Conservation (phyloP, 495 filamentous ascomycete genomes). For the Penicillium daleae region DNA sequence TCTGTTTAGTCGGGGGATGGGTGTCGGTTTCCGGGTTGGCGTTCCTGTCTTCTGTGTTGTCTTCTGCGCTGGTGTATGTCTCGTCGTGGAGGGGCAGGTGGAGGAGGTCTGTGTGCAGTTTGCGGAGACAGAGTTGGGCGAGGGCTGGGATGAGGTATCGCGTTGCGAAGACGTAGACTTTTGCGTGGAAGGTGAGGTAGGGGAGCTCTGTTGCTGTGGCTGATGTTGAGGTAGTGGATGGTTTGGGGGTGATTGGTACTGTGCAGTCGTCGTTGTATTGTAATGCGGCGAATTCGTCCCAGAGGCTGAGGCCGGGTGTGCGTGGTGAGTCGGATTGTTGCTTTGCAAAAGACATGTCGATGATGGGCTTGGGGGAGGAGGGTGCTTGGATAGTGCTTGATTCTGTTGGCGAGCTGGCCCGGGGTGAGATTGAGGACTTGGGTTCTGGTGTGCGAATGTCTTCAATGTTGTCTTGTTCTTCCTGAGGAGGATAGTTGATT, state of each 20-base stretch:
- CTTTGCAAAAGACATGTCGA: constrained; percentile 48
- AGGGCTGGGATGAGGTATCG: constrained; percentile 50
- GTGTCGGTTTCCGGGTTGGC: background rate
- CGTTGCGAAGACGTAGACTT: constrained; percentile 52
- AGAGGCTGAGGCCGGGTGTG: constrained; percentile 41
- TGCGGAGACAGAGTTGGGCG: constrained; percentile 49
- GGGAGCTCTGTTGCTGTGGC: constrained; percentile 32
- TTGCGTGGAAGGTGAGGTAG: constrained; percentile 52
- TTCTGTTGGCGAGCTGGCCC: background rate
- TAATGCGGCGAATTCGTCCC: constrained; percentile 46
- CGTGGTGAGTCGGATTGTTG: constrained; percentile 39
- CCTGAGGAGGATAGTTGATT: background rate
- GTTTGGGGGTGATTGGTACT: constrained; percentile 9
- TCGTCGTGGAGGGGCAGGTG: constrained; percentile 33
- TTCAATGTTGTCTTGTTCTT: background rate
- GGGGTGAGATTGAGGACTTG: background rate
- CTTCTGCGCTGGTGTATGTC: background rate
- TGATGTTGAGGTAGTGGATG: background rate
- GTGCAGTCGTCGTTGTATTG: constrained; percentile 37
- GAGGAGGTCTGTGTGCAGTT: constrained; percentile 45
- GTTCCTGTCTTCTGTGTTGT: constrained; percentile 16
- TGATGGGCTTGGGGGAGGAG: constrained; percentile 10
- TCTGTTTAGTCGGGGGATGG: constrained; percentile 15
- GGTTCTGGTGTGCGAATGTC: background rate
- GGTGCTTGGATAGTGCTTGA: background rate